phyloP scores from a whole-genome alignment of 768 basidiomycete species.

The Boletus rufocinnamomeus region DNA sequence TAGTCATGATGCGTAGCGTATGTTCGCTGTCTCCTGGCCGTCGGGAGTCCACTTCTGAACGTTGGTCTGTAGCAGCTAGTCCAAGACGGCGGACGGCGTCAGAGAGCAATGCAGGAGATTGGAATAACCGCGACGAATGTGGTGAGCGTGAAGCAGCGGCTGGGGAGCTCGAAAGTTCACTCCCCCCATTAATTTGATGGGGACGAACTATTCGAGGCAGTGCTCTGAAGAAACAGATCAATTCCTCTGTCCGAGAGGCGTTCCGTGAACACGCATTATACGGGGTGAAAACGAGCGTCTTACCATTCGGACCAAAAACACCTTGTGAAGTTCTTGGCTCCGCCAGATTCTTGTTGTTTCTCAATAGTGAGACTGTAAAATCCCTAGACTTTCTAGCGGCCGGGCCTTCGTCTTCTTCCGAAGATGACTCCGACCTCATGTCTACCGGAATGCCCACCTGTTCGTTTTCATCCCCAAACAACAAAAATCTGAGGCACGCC shows the following conservation, averaged over 20 bases:
- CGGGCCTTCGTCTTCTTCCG: conserved; percentile 62
- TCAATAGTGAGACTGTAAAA: conserved; percentile 52
- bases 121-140: conserved; percentile 41
- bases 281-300: conserved; percentile 11
- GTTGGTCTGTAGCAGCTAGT: conserved; percentile 60
- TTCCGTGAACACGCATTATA: conserved; percentile 5
- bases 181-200: conserved; percentile 34
- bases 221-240: conserved; percentile 84
- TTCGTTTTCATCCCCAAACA: conserved; percentile 67
- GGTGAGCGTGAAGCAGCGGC: conserved; percentile 28
- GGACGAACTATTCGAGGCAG: conserved; percentile 73
- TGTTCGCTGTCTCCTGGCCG: conserved; percentile 54
- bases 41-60: conserved; percentile 42
- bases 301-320: conserved; percentile 87
- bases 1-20: conserved; percentile 77
- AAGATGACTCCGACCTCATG: conserved; percentile 63
- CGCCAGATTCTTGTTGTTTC: conserved; percentile 74
- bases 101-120: conserved; percentile 68
- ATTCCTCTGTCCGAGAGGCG: conserved; percentile 57
- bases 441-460: conserved; percentile 39
- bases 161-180: conserved; percentile 53
- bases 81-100: conserved; percentile 71
- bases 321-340: conserved; percentile 88
- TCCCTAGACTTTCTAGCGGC: conserved; percentile 47
- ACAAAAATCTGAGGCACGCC: conserved; percentile 76